Evolutionary conservation across 2,329 filamentous ascomycete genomes (phyloP), one percentile per base, ranked within the genome.

Genomic region (Colletotrichum sp.): DNA sequence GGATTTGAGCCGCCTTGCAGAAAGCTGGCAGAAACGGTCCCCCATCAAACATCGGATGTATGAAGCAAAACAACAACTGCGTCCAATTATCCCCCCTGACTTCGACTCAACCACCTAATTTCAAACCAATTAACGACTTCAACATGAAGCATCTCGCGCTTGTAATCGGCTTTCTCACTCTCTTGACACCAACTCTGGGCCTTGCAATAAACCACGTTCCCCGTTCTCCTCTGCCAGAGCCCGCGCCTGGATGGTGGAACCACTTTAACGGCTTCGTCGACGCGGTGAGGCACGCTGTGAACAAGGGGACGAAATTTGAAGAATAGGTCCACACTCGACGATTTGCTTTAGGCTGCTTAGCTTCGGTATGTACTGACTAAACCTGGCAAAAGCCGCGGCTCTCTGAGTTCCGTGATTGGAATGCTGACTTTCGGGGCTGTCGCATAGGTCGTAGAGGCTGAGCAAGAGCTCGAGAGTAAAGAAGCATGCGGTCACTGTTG

Each of bases 151-250:
- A 52, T 52, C 0, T 21, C n/a, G 43, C 43, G 43, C 10, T 52
- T 13, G 0, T 52, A 2, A 52, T 52, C 2, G 43, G 43, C 43
- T 21, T 3, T 8, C n/a, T 52, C 16, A 12, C 43, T 21, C 2
- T 52, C n/a, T 3, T 52, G 1, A 52, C 43, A 1, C n/a, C 43
- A 1, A 5, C 1, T 5, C 6, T 21, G n/a, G 0, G 43, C 43
- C n/a, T 52, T 2, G 43, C 43, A 13, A 52, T 2, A 52, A 3
- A 13, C 10, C 2, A 21, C 43, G 1, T 21, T 21, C 43, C 43
- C n/a, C 43, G 43, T 1, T 52, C 43, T 52, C 43, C 43, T 13
- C 0, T 21, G 43, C 43, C 43, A 1, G n/a, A 48, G 43, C 43
- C 43, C 43, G 43, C 43, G 43, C 43, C 43, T 13, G 43, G 43